A percentile compares a stretch with the other conserved stretches of the same genome.
phyloP scores from a whole-genome alignment of 169 alveolate genomes.

The Plasmodium fragile region DNA sequence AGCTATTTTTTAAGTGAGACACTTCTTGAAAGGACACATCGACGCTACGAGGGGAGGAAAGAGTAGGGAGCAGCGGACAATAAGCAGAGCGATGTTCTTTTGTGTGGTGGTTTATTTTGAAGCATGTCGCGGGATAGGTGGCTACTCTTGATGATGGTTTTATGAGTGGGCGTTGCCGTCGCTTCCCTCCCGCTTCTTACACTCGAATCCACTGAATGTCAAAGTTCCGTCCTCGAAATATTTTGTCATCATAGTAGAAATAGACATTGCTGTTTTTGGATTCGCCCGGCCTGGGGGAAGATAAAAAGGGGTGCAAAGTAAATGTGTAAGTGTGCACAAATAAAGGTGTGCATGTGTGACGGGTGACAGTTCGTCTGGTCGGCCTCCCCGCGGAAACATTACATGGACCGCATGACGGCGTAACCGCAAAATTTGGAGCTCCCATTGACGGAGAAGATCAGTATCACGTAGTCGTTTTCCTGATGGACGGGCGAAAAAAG shows the following conservation, averaged over 20 bases:
- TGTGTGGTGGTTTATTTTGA: not conserved
- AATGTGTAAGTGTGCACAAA: not conserved
- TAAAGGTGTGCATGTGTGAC: not conserved
- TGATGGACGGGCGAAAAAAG: constrained; percentile 23
- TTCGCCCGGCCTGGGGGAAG: constrained; percentile 81
- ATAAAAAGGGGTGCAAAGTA: not conserved
- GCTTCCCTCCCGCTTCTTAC: constrained; percentile 31
- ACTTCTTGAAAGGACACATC: constrained; percentile 80
- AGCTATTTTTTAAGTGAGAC: constrained; percentile 78
- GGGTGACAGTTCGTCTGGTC: not conserved
- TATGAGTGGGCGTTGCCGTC: not conserved
- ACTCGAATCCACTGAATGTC: constrained; percentile 82
- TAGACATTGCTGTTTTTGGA: constrained; percentile 71
- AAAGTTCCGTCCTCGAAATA: constrained; percentile 80
- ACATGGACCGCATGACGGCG: constrained; percentile 82
- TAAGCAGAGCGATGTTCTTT: not conserved
- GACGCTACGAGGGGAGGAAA: constrained; percentile 32
- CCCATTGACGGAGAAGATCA: constrained; percentile 82
- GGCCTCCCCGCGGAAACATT: not conserved
- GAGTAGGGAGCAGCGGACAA: not conserved
- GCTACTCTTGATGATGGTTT: not conserved
- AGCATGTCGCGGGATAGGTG: not conserved
- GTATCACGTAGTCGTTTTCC: constrained; percentile 80
- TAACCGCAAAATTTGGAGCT: constrained; percentile 82
- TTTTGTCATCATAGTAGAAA: constrained; percentile 75